phyloP scores from a whole-genome alignment of 2,329 filamentous ascomycete genomes.

The Trichoderma sp. region DNA sequence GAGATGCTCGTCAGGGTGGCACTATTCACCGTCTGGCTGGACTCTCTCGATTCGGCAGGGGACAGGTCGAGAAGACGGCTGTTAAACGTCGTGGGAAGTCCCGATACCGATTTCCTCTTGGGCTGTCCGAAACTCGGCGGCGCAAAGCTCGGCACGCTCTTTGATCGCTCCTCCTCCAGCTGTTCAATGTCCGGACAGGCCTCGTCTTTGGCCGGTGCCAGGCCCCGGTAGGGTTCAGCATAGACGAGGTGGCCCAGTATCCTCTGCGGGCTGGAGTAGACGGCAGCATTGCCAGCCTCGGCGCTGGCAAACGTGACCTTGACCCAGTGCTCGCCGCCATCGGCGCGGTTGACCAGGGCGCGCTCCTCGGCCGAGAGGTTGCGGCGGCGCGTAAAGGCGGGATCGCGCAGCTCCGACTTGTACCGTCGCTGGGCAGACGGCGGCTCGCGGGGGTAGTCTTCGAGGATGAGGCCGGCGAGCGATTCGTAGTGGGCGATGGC shows the following conservation, averaged over 20 bases:
- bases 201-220: constrained; percentile 64
- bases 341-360: constrained; percentile 76
- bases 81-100: constrained; percentile 41
- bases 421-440: constrained; percentile 69
- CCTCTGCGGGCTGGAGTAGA: constrained; percentile 69
- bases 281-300: constrained; percentile 68
- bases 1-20: constrained; percentile 50
- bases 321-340: constrained; percentile 89
- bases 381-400: constrained; percentile 65
- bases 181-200: constrained; percentile 58
- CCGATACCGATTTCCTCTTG: constrained; percentile 33
- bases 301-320: constrained; percentile 79
- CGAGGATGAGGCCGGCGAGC: constrained; percentile 82
- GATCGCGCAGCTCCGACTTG: constrained; percentile 72
- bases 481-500: constrained; percentile 87
- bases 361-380: constrained; percentile 72
- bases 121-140: constrained; percentile 31
- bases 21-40: constrained; percentile 61
- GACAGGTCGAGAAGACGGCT: constrained; percentile 45
- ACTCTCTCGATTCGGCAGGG: constrained; percentile 50
- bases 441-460: constrained; percentile 90
- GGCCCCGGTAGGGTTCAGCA: constrained; percentile 68
- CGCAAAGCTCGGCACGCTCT: constrained; percentile 38
- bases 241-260: constrained; percentile 71
- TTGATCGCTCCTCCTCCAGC: constrained; percentile 39